Evolutionary conservation across 768 basidiomycete genomes (phyloP), one percentile per base, ranked within the genome.

Genomic region (Tephrocybe rancida): DNA sequence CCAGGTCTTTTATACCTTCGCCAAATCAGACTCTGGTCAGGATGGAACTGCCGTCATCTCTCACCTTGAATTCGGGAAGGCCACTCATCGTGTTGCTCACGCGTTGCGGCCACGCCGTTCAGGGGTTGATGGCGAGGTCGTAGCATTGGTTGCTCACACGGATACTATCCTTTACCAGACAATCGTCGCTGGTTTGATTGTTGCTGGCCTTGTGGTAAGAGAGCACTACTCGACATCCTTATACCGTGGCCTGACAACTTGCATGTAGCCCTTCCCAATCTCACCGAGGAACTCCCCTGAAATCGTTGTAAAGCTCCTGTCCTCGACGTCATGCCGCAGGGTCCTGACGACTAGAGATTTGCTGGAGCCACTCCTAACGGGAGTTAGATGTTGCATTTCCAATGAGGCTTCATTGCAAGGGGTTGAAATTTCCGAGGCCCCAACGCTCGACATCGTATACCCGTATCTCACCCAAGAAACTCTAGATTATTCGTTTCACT

Each of bases 11-110:
- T 67, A 47, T 42, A 56, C 54, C 16, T 67, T 55, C 43, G 45
- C 44, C 1, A 25, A 44, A 34, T 30, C 52, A n/a, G 54, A n/a
- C n/a, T n/a, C n/a, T n/a, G n/a, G n/a, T n/a, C n/a, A 62, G 13
- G 39, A 62, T 13, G 52, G 58, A 11, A 44, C 63, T 30, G 52
- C 52, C 0, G 29, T 55, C 14, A 63, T 78, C 10, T 64, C 70
- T 1, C 67, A 67, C 43, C 46, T 73, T 3, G 73, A 78, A 44
- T 78, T 75, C 54, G 64, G 64, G 16, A 68, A 69, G 18, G 77
- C 74, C 1, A 66, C 65, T n/a, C 70, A 77, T 41, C 67, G 74
- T 5, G 57, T 69, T 27, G 73, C 74, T 0, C 69, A 70, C 45
- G 52, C 59, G 16, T 25, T 75, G 19, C 64, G 71, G 5, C 72